Conservation (phyloP, 768 basidiomycete genomes). For the Aureoboletus auriporus region DNA sequence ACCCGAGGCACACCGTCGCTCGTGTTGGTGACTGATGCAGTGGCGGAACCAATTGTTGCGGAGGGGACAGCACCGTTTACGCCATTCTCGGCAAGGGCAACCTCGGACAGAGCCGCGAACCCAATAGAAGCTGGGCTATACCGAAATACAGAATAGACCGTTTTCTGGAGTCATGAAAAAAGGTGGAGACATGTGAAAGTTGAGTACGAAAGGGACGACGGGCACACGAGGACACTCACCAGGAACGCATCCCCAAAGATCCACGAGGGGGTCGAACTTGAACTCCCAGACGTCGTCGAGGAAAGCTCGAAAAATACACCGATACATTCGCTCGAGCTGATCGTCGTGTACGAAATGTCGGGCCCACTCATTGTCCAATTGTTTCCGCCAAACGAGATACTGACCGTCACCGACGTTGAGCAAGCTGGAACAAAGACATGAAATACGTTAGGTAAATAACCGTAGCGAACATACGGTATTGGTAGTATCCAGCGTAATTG, state of each 20-base stretch:
- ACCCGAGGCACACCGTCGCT: conserved; percentile 3
- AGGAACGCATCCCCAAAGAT: conserved; percentile 53
- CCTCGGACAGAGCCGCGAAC: conserved; percentile 42
- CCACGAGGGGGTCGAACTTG: conserved; percentile 38
- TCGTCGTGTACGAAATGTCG: conserved; percentile 43
- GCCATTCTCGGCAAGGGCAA: conserved; percentile 24
- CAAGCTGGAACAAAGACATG: conserved; percentile 24
- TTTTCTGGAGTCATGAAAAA: conserved; percentile 33
- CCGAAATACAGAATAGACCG: conserved; percentile 54
- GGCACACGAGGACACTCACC: conserved; percentile 11
- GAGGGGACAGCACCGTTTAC: conserved; percentile 40
- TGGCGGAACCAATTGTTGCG: conserved; percentile 52
- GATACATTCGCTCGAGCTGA: conserved; percentile 40
- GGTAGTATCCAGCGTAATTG: conserved; percentile 44
- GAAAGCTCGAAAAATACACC: conserved; percentile 50
- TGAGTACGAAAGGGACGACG: neutral
- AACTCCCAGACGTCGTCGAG: conserved; percentile 25
- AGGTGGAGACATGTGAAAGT: too few relatives aligned
- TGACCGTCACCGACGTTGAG: conserved; percentile 33
- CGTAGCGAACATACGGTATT: conserved; percentile 32
- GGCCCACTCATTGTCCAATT: conserved; percentile 44
- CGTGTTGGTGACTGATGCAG: conserved; percentile 40
- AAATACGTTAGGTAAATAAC: neutral
- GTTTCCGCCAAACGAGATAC: conserved; percentile 42
- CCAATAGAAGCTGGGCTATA: conserved; percentile 48